Evolutionary conservation across 2,329 filamentous ascomycete species (phyloP).

Genomic region (Cladobotryum protrusum): DNA sequence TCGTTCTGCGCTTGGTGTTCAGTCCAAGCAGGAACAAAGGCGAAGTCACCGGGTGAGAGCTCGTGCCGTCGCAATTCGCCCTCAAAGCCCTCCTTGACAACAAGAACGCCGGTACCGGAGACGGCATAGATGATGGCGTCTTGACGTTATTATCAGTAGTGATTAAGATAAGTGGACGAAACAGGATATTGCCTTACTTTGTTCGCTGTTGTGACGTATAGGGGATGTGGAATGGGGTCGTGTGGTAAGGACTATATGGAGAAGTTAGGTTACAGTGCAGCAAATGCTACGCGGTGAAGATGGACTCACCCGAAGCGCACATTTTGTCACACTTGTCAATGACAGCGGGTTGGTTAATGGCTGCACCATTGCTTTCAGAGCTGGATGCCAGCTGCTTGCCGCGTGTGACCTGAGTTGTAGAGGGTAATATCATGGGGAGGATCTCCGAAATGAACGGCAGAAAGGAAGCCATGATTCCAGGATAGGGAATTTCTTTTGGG

Average conservation of each 20-base stretch:
- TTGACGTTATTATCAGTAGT: slow-evolving; percentile 21
- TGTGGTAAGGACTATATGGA: slow-evolving; percentile 50
- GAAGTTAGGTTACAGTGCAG: slow-evolving; percentile 11
- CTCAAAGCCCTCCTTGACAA: slow-evolving; percentile 51
- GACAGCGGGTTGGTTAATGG: slow-evolving; percentile 46
- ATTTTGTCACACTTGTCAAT: slow-evolving; percentile 58
- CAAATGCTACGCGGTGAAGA: slow-evolving; percentile 2
- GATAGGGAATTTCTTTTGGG: too few relatives aligned
- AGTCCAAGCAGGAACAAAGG: slow-evolving; percentile 61
- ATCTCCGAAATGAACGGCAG: slow-evolving; percentile 52
- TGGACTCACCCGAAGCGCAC: slow-evolving; percentile 55
- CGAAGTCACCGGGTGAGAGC: slow-evolving; percentile 60
- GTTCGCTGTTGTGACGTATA: slow-evolving; percentile 64
- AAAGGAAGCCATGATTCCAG: slow-evolving; percentile 41
- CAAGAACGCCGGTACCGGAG: slow-evolving; percentile 54
- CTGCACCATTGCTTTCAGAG: slow-evolving; percentile 22
- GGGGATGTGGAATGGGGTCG: slow-evolving; percentile 55
- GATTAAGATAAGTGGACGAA: slow-evolving; percentile 2
- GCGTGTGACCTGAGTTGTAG: slow-evolving; percentile 49
- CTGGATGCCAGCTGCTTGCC: slow-evolving; percentile 40
- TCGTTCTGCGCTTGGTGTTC: slow-evolving; percentile 68
- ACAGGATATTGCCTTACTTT: slow-evolving; percentile 40
- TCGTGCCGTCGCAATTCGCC: slow-evolving; percentile 46
- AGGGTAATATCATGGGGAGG: slow-evolving; percentile 53
- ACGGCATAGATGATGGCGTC: slow-evolving; percentile 64